Evolutionary conservation across 1,284 basidiomycete genomes (phyloP).

Genomic region (Athelia psychrophila): DNA sequence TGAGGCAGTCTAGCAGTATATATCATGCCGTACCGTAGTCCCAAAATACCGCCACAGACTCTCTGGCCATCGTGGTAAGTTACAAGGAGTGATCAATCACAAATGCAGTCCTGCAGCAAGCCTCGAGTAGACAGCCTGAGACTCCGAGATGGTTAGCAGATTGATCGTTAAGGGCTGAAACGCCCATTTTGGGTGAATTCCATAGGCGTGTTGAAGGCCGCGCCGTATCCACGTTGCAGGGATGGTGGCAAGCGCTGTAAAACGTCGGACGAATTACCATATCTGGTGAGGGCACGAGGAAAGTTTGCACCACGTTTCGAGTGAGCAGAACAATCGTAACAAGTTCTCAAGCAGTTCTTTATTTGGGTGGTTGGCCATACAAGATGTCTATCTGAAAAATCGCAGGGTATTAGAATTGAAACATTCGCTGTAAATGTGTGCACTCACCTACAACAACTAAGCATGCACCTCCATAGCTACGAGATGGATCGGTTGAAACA

Average conservation of each 20-base stretch:
- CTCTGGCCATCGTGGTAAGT: conserved; percentile 3
- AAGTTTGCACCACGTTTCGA: not conserved
- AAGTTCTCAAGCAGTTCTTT: no score
- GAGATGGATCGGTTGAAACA: no score
- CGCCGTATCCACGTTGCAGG: not conserved
- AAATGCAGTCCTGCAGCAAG: not conserved
- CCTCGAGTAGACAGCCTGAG: not conserved
- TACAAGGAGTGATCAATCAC: not conserved
- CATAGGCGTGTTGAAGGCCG: not conserved
- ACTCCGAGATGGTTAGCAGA: not conserved
- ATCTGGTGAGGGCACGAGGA: not conserved
- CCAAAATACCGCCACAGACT: conserved; percentile 36
- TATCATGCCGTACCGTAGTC: conserved; percentile 29
- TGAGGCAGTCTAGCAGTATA: not conserved
- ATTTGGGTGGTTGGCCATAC: no score
- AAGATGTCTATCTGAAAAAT: no score
- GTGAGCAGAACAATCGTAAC: not conserved
- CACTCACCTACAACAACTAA: no score
- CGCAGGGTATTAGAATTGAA: no score
- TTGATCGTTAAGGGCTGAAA: not conserved
- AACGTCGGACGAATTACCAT: not conserved
- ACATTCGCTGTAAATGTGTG: no score
- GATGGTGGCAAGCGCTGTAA: not conserved
- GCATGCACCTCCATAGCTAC: no score
- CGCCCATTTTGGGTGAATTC: not conserved